These are phyloP conservation scores for Coemansia sp. DNA, from an alignment of 192 early-diverging fungal species.

Conservation along the genomic window DNA sequence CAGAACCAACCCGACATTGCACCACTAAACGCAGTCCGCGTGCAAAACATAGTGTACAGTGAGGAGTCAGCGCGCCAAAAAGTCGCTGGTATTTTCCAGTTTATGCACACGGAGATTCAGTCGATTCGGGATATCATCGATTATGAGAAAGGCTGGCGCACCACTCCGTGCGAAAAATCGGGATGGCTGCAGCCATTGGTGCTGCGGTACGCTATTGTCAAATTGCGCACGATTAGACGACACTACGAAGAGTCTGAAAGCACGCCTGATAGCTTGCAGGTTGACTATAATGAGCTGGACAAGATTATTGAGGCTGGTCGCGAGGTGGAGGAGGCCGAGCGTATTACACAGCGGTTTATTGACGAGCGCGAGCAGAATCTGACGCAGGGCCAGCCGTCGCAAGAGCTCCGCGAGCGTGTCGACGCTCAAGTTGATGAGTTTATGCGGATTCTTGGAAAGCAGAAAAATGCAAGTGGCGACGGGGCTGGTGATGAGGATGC, in stretches of 20 bases:
- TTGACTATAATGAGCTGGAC: constrained; percentile 33
- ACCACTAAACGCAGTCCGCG: constrained; percentile 10
- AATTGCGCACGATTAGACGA: constrained; percentile 18
- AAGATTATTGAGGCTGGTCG: constrained; percentile 18
- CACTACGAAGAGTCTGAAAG: not conserved
- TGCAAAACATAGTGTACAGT: constrained; percentile 23
- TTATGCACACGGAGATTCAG: constrained; percentile 25
- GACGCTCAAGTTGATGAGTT: constrained; percentile 34
- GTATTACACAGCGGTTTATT: constrained; percentile 6
- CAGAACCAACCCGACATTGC: not conserved
- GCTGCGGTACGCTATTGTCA: constrained; percentile 15
- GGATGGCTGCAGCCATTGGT: constrained; percentile 44
- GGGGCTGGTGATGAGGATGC: not conserved
- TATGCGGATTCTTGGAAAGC: constrained; percentile 27
- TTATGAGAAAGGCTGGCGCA: constrained; percentile 28
- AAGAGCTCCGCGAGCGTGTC: constrained; percentile 18
- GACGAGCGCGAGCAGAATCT: constrained; percentile 19
- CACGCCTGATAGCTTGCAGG: not conserved
- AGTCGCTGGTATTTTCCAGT: constrained; percentile 36
- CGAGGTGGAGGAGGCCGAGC: constrained; percentile 14
- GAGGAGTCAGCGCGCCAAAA: constrained; percentile 20
- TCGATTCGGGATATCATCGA: constrained; percentile 28
- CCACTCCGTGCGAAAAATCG: constrained; percentile 26
- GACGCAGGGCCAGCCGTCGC: constrained; percentile 17
- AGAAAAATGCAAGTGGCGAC: not conserved